Conservation (phyloP, 176 grass and related monocot species). For the Puya raimondii region DNA sequence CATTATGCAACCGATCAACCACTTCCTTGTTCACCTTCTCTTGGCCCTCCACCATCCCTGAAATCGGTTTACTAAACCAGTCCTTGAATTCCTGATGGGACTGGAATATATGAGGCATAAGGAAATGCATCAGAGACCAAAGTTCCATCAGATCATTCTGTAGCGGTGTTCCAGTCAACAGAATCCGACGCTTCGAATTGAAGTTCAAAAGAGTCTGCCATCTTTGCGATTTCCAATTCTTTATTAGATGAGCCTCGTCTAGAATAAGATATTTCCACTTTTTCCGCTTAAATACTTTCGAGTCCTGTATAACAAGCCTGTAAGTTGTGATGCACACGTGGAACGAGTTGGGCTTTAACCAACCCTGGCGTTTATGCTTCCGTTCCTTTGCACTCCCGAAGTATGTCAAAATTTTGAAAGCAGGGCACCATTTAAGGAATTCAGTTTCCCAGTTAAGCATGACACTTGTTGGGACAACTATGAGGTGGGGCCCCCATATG, state of each 20-base stretch:
- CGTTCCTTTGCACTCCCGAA: slow-evolving; percentile 98
- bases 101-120: slow-evolving; percentile 99
- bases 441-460: slow-evolving; percentile 99
- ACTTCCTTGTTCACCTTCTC: slow-evolving; percentile 99
- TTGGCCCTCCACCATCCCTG: slow-evolving; percentile 96
- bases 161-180: slow-evolving; percentile 90
- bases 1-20: slow-evolving; percentile 91
- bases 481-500: slow-evolving; percentile 99
- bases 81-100: slow-evolving; percentile 99
- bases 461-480: slow-evolving; percentile 95
- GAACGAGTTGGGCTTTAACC: slow-evolving; percentile 94
- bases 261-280: slow-evolving; percentile 99
- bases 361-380: slow-evolving; percentile 94
- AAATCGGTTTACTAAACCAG: slow-evolving; percentile 99
- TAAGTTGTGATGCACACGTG: slow-evolving; percentile 99
- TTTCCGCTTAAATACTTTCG: slow-evolving; percentile 90
- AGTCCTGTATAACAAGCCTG: slow-evolving; percentile 96
- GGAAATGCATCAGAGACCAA: slow-evolving; percentile 98
- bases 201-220: slow-evolving; percentile 98
- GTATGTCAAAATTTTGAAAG: slow-evolving; percentile 98
- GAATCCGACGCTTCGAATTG: slow-evolving; percentile 90
- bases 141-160: slow-evolving; percentile 99
- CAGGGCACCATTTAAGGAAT: slow-evolving; percentile 98
- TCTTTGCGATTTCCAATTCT: slow-evolving; percentile 99
- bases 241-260: slow-evolving; percentile 98